Conservation (phyloP, 75 land plant species). For the Sequoia sempervirens region DNA sequence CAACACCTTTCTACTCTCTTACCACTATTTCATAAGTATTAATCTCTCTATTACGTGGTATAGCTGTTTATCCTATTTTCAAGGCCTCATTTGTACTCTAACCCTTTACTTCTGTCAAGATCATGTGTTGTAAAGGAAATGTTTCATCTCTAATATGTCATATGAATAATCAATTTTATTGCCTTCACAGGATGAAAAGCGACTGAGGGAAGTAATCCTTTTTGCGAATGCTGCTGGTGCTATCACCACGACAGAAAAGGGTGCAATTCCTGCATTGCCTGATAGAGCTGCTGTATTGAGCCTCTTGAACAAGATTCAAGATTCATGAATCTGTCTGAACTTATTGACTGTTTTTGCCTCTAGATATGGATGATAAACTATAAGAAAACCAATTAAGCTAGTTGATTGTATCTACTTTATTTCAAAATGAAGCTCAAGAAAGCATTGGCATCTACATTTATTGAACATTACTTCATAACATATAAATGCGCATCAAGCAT, state of each 20-base stretch:
- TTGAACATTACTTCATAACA: neutral
- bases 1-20: neutral
- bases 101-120: neutral
- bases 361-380: neutral
- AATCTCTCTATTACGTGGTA: neutral
- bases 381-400: neutral
- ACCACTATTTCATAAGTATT: no score
- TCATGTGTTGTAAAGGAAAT: neutral
- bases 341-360: neutral
- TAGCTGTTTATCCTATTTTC: neutral
- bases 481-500: neutral
- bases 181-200: constrained; percentile 21
- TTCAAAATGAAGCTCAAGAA: neutral
- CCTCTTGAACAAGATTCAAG: constrained; percentile 9
- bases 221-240: constrained; percentile 48
- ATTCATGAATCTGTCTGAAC: neutral
- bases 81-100: neutral
- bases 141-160: neutral
- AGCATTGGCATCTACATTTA: neutral
- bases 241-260: constrained; percentile 37
- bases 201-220: constrained; percentile 18
- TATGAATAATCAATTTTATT: neutral
- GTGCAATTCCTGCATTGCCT: constrained; percentile 50
- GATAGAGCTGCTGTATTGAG: constrained; percentile 14
- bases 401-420: neutral